Conservation (phyloP, 2,329 filamentous ascomycete species). For the Calonectria montana region DNA sequence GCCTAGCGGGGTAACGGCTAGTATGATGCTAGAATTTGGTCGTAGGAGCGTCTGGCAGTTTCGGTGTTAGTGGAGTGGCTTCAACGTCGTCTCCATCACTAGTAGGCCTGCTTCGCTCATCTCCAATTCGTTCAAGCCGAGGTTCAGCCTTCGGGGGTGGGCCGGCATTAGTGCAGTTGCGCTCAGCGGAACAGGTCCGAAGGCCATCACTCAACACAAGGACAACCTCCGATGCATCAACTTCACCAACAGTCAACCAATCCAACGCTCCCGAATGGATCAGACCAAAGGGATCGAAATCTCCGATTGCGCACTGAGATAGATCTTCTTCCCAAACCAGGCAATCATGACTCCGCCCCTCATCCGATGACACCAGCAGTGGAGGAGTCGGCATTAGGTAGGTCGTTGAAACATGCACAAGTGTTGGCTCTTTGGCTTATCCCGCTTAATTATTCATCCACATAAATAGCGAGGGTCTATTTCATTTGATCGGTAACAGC, state of each 20-base stretch:
- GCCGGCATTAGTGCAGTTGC: not conserved
- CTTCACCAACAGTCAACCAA: not conserved
- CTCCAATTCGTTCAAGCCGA: not conserved
- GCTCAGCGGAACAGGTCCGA: not conserved
- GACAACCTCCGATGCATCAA: not conserved
- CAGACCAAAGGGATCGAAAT: not conserved
- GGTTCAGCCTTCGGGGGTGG: conserved; percentile 9
- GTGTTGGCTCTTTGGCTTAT: not conserved
- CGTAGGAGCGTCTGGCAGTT: not conserved
- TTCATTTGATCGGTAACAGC: not conserved
- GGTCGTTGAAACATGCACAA: not conserved
- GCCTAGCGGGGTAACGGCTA: not conserved
- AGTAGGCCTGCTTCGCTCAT: not conserved
- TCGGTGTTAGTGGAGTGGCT: conserved; percentile 5
- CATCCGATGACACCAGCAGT: not conserved
- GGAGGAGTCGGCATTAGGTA: not conserved
- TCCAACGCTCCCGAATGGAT: not conserved
- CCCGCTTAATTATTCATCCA: conserved; percentile 2
- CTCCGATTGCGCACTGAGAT: not conserved
- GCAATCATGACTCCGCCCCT: not conserved
- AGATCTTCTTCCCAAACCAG: not conserved
- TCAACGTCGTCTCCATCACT: not conserved
- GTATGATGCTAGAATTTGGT: not conserved
- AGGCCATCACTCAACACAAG: not conserved
- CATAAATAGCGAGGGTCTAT: not conserved